phyloP scores from a whole-genome alignment of 2,329 filamentous ascomycete genomes.

The Cercospora berteroae region DNA sequence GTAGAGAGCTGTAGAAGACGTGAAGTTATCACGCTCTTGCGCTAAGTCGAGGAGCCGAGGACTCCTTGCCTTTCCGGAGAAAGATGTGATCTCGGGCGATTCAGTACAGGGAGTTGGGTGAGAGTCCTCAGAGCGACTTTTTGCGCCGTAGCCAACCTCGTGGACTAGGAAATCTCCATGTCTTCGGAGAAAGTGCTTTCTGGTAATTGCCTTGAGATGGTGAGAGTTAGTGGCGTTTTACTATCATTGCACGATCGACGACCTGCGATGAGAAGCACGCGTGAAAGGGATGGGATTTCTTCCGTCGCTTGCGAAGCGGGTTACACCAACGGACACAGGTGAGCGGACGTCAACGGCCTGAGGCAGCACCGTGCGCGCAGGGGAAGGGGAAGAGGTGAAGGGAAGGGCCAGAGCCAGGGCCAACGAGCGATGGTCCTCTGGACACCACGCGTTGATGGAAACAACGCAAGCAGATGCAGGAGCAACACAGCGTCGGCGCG shows the following conservation, averaged over 20 bases:
- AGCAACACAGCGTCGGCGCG: not conserved
- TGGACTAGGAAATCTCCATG: not conserved
- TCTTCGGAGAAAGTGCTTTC: not conserved
- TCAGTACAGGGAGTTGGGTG: not conserved
- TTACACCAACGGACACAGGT: not conserved
- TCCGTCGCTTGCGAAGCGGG: conserved; percentile 4
- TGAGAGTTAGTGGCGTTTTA: not conserved
- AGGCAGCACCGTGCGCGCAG: not conserved
- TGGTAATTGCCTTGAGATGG: not conserved
- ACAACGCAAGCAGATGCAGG: not conserved
- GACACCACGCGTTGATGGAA: not conserved
- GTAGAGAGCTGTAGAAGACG: not conserved
- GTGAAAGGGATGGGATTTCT: not conserved
- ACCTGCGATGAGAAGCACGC: not conserved
- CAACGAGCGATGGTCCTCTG: not conserved
- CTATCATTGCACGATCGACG: not conserved
- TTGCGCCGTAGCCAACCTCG: not conserved
- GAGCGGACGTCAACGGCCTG: not conserved
- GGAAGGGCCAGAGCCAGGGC: not conserved
- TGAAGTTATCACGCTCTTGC: not conserved
- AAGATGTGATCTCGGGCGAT: not conserved
- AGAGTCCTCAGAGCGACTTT: not conserved
- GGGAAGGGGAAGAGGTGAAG: not conserved
- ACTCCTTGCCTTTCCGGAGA: not conserved
- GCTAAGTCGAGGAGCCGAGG: not conserved